Evolutionary conservation across 139 green algal species (phyloP), one percentile per base, ranked within the genome.

Genomic region (Eudorina sp.): DNA sequence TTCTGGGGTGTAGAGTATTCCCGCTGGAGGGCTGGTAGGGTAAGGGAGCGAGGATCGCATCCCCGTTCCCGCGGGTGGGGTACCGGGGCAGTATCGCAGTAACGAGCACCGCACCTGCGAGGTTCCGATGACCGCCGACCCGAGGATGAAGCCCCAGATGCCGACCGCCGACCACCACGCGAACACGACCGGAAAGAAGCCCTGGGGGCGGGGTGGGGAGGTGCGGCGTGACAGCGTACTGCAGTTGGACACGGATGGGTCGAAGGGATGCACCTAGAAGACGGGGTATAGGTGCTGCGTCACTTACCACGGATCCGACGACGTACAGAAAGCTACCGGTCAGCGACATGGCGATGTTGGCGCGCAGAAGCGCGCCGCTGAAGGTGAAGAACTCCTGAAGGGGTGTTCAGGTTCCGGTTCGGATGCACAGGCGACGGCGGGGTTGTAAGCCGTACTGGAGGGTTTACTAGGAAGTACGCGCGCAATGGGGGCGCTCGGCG

Each of bases 91-190:
- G n/a, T n/a, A n/a, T n/a, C n/a, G n/a, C n/a, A n/a, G n/a, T n/a
- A n/a, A n/a, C n/a, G n/a, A n/a, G n/a, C n/a, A 0, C n/a, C 76
- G 4, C 70, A 91, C 88, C 82, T 92, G 89, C 0, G 83, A 89
- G 21, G 25, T 38, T 34, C 84, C 89, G 70, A 92, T 90, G 53
- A 89, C 70, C 3, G 85, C 74, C 6, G 84, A 89, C 27, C 84
- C 89, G 8, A 79, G 19, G 72, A 92, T 90, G 78, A 92, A 90
- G 45, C 84, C 84, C 89, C 89, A 92, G 23, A 88, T 53, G 41
- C 89, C 89, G 13, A 90, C 36, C 1, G 38, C 68, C 29, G 77
- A 38, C 40, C 31, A 75, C 62, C 60, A 86, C 4, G 76, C 76
- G 36, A 31, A 62, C 1, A 92, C 66, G 19, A 46, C 40, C 1